Evolutionary conservation across 2,329 filamentous ascomycete species (phyloP).

Genomic region (Furcasterigmium furcatum): DNA sequence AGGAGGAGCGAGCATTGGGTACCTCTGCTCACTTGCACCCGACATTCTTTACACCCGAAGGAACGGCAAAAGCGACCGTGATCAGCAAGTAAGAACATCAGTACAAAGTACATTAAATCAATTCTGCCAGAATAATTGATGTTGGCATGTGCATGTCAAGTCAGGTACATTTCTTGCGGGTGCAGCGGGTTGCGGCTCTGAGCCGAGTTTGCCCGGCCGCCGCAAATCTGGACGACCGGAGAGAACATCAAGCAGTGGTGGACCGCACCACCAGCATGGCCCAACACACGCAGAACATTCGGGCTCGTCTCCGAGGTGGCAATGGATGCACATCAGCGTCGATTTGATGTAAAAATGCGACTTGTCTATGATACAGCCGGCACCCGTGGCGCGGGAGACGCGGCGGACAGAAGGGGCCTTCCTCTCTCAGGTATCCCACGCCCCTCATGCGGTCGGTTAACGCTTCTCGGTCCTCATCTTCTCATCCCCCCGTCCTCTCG

Average conservation of each 20-base stretch:
- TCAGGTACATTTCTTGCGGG: too few species aligned
- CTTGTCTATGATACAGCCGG: constrained; percentile 4
- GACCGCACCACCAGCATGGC: too few species aligned
- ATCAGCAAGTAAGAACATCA: too few species aligned
- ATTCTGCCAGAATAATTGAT: too few species aligned
- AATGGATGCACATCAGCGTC: not conserved
- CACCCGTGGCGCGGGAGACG: not conserved
- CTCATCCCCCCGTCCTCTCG: not conserved
- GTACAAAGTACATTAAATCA: too few species aligned
- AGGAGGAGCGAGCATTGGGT: too few species aligned
- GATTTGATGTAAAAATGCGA: not conserved
- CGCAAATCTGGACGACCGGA: not conserved
- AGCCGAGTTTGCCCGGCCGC: constrained; percentile 2
- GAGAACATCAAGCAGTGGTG: too few species aligned
- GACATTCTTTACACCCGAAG: too few species aligned
- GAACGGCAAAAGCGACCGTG: too few species aligned
- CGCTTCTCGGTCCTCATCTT: not conserved
- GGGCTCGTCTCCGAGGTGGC: not conserved
- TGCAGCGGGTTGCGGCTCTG: not conserved
- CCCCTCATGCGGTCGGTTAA: not conserved
- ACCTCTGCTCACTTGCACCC: too few species aligned
- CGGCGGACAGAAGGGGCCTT: not conserved
- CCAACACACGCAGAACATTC: too few species aligned
- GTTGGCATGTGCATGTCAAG: too few species aligned
- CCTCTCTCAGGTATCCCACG: not conserved